Evolutionary conservation across 2,329 filamentous ascomycete genomes (phyloP).

Genomic region (Atkinsonella hypoxylon): DNA sequence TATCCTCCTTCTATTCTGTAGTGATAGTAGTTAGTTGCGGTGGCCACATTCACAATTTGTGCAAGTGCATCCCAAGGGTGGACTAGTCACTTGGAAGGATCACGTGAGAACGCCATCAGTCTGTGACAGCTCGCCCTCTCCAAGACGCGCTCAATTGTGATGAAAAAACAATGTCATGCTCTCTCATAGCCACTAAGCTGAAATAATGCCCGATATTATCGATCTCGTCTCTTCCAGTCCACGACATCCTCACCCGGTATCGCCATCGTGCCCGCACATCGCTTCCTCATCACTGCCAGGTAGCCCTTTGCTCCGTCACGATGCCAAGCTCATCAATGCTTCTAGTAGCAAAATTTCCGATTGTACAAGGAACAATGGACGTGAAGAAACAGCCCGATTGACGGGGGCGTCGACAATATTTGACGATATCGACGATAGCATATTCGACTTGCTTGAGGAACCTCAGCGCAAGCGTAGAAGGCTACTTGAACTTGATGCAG

Average conservation of each 20-base stretch:
- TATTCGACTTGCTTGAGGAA: background rate
- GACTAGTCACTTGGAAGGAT: background rate
- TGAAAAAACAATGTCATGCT: background rate
- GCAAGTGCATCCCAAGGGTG: no score
- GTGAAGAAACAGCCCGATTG: background rate
- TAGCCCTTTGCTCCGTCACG: background rate
- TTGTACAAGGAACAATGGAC: background rate
- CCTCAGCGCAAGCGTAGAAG: constrained; percentile 2
- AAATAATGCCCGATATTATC: constrained; percentile 22
- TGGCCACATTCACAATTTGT: no score
- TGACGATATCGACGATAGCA: background rate
- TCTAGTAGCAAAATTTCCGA: background rate
- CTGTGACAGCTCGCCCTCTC: background rate
- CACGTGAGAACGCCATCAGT: background rate
- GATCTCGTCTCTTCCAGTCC: constrained; percentile 27
- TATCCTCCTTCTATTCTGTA: no score
- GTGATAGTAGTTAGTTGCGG: no score
- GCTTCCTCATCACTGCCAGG: background rate
- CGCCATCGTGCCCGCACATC: background rate
- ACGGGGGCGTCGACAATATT: background rate
- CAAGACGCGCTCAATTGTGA: background rate
- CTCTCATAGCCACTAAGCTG: background rate
- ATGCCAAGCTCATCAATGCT: background rate
- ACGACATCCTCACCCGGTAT: constrained; percentile 1
- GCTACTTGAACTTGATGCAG: background rate